phyloP scores from a whole-genome alignment of 1,284 basidiomycete genomes.

The Ceratobasidium sp. region DNA sequence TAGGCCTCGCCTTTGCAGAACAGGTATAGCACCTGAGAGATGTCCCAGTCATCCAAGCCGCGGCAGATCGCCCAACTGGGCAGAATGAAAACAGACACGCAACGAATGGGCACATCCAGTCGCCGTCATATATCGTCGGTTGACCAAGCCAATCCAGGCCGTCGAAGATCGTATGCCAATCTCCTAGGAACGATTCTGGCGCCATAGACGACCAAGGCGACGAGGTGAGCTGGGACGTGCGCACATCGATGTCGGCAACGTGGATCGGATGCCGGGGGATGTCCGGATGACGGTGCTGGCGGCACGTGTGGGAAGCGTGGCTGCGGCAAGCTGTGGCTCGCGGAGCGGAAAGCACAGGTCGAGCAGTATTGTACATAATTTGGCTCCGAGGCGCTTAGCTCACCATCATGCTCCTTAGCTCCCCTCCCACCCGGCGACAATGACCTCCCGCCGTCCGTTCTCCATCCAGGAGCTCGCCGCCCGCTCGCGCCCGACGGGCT shows the following conservation, averaged over 20 bases:
- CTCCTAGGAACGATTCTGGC: no score
- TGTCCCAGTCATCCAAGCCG: no score
- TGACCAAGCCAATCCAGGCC: no score
- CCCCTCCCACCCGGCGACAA: neutral
- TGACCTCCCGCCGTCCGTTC: slow-evolving; percentile 42
- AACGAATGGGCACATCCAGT: no score
- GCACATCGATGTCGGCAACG: slow-evolving; percentile 6
- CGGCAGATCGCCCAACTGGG: no score
- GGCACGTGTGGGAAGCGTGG: slow-evolving; percentile 31
- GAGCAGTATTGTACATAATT: neutral
- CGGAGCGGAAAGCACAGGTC: neutral
- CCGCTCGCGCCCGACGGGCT: slow-evolving; percentile 45
- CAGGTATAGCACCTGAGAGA: no score
- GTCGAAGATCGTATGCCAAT: no score
- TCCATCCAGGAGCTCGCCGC: slow-evolving; percentile 48
- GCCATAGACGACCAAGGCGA: no score
- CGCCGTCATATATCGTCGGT: no score
- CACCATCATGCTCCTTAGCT: slow-evolving; percentile 5
- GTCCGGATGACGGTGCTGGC: neutral
- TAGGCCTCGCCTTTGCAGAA: no score
- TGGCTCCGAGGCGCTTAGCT: slow-evolving; percentile 10
- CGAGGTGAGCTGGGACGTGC: neutral
- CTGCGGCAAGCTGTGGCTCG: slow-evolving; percentile 1
- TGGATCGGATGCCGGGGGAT: slow-evolving; percentile 25
- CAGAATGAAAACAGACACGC: no score